phyloP scores from a whole-genome alignment of 352 stramenopile species.

The Globisporangium orthogonon region DNA sequence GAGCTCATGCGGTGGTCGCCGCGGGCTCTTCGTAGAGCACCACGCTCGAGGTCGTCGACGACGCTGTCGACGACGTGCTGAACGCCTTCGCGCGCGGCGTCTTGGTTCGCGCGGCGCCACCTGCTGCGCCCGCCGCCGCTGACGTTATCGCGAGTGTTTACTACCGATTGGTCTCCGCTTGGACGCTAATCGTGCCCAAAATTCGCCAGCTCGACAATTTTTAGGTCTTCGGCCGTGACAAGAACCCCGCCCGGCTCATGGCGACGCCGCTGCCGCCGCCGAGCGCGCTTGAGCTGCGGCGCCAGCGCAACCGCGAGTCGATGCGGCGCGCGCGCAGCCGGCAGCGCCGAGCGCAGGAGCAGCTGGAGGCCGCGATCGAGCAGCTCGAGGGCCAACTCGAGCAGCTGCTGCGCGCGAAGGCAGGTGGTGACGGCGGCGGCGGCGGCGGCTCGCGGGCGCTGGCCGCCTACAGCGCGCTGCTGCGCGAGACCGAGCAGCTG shows the following conservation, averaged over 20 bases:
- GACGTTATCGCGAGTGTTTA: too few species aligned
- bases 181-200: too few species aligned
- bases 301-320: constrained; percentile 34
- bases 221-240: too few species aligned
- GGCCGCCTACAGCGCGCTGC: constrained; percentile 11
- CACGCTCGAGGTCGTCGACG: constrained; percentile 12
- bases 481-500: constrained; percentile 20
- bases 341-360: constrained; percentile 15
- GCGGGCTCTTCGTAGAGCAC: constrained; percentile 14
- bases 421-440: not conserved
- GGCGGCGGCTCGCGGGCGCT: too few species aligned
- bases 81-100: constrained; percentile 11
- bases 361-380: constrained; percentile 24
- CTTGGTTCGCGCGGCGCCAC: not conserved
- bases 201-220: too few species aligned
- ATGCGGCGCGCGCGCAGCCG: constrained; percentile 33
- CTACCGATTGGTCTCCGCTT: too few species aligned
- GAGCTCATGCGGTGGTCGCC: not conserved
- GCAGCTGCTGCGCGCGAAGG: constrained; percentile 10
- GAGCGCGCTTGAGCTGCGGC: constrained; percentile 22
- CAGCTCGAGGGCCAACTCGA: constrained; percentile 23
- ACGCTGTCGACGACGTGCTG: constrained; percentile 13
- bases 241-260: too few species aligned
- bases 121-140: not conserved
- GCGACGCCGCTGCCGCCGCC: too few species aligned